Conservation (phyloP, 2,329 filamentous ascomycete species). For the Trichoderma atroviride region DNA sequence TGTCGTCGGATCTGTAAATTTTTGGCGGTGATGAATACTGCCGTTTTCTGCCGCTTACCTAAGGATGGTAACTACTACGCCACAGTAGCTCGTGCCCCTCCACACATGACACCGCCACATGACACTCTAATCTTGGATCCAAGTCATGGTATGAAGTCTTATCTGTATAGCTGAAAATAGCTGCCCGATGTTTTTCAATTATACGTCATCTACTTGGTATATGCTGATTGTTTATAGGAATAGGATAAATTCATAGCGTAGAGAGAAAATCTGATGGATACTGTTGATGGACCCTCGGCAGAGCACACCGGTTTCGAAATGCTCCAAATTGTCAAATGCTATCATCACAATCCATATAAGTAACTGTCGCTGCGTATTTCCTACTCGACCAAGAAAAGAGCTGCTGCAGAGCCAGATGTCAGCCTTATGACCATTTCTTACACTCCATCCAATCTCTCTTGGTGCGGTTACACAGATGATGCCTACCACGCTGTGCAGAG, state of each 20-base stretch:
- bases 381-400: not conserved
- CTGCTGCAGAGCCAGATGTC: not conserved
- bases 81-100: not conserved
- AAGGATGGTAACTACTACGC: not conserved
- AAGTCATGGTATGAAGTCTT: not conserved
- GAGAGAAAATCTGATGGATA: not conserved
- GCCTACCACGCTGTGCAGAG: not conserved
- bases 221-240: not conserved
- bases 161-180: not conserved
- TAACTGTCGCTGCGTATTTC: no score
- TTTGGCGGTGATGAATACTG: conserved; percentile 33
- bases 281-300: not conserved
- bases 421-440: not conserved
- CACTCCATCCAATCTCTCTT: not conserved
- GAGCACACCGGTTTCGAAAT: not conserved
- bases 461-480: conserved; percentile 1
- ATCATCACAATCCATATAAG: no score
- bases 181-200: not conserved
- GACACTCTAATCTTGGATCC: not conserved
- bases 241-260: not conserved
- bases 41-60: conserved; percentile 30
- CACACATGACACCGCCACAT: conserved; percentile 1
- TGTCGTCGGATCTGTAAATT: conserved; percentile 30
- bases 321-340: not conserved
- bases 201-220: not conserved